These are phyloP conservation scores for Aspergillus nanangensis DNA, from an alignment of 495 filamentous ascomycete genomes.

Conservation along the genomic window DNA sequence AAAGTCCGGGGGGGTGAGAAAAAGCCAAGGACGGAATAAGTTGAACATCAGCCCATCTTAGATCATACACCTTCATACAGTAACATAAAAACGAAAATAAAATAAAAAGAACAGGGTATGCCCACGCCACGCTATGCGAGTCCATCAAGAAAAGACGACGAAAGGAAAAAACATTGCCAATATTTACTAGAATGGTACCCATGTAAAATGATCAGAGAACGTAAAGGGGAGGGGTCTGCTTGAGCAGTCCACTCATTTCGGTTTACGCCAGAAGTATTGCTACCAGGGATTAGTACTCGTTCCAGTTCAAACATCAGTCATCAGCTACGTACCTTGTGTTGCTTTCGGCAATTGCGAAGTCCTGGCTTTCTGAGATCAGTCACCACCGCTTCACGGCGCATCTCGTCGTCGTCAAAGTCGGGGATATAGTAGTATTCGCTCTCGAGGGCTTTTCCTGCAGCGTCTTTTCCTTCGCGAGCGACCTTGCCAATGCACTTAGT, in stretches of 20 bases:
- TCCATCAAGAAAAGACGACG: conserved; percentile 14
- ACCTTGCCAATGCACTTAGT: conserved; percentile 83
- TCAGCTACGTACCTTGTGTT: conserved; percentile 76
- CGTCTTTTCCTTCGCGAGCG: conserved; percentile 87
- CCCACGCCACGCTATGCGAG: conserved; percentile 51
- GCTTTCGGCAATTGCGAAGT: conserved; percentile 81
- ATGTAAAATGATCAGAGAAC: conserved; percentile 5
- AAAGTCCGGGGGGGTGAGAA: conserved; percentile 2
- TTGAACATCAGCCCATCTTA: too few relatives aligned
- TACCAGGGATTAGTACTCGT: conserved; percentile 40
- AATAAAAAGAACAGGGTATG: conserved; percentile 48
- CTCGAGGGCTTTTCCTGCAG: conserved; percentile 88
- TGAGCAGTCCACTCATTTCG: conserved; percentile 42
- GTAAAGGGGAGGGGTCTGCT: background rate
- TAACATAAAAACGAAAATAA: conserved; percentile 21
- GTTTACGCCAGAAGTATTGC: conserved; percentile 95
- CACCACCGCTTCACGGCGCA: conserved; percentile 76
- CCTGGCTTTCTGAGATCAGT: conserved; percentile 83
- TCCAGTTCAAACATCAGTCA: conserved; percentile 8
- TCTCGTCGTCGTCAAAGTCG: conserved; percentile 77
- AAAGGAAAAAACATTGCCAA: conserved; percentile 26
- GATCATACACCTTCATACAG: conserved; percentile 34
- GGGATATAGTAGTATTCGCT: conserved; percentile 98
- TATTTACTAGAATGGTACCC: conserved; percentile 37
- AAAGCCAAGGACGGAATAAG: conserved; percentile 8